These are phyloP conservation scores for Nakazawaea holstii DNA, from an alignment of 805 yeast species.

Conservation along the genomic window DNA sequence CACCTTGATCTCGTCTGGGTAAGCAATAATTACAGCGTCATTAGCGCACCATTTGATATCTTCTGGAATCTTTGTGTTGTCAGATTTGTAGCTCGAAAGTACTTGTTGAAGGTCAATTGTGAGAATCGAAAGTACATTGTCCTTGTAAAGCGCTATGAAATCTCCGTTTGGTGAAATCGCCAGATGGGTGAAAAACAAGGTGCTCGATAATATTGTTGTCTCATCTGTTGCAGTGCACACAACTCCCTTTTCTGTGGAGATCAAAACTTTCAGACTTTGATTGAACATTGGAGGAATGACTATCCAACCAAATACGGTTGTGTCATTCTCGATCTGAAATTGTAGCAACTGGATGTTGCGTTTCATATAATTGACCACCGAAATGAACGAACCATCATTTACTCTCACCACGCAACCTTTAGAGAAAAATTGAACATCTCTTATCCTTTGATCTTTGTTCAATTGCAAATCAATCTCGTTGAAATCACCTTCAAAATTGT, in stretches of 20 bases:
- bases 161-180: slow-evolving; percentile 48
- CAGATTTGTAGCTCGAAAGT: slow-evolving; percentile 35
- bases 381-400: slow-evolving; percentile 33
- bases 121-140: slow-evolving; percentile 43
- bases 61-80: slow-evolving; percentile 28
- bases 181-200: slow-evolving; percentile 34
- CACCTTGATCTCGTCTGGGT: slow-evolving; percentile 57
- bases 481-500: slow-evolving; percentile 65
- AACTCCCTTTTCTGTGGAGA: background rate
- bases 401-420: slow-evolving; percentile 40
- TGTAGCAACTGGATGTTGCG: slow-evolving; percentile 21
- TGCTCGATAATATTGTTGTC: background rate
- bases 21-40: slow-evolving; percentile 65
- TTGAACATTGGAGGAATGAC: slow-evolving; percentile 16
- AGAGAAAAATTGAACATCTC: slow-evolving; percentile 32
- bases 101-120: slow-evolving; percentile 40
- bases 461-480: slow-evolving; percentile 40
- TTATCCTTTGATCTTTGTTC: slow-evolving; percentile 26
- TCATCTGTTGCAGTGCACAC: background rate
- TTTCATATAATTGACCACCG: slow-evolving; percentile 33
- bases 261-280: slow-evolving; percentile 13
- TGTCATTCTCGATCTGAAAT: slow-evolving; percentile 11
- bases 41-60: slow-evolving; percentile 79
- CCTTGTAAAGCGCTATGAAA: slow-evolving; percentile 44
- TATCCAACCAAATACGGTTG: slow-evolving; percentile 6